Evolutionary conservation across 495 filamentous ascomycete species (phyloP), one percentile per base, ranked within the genome.

Genomic region (Viridothelium virens): DNA sequence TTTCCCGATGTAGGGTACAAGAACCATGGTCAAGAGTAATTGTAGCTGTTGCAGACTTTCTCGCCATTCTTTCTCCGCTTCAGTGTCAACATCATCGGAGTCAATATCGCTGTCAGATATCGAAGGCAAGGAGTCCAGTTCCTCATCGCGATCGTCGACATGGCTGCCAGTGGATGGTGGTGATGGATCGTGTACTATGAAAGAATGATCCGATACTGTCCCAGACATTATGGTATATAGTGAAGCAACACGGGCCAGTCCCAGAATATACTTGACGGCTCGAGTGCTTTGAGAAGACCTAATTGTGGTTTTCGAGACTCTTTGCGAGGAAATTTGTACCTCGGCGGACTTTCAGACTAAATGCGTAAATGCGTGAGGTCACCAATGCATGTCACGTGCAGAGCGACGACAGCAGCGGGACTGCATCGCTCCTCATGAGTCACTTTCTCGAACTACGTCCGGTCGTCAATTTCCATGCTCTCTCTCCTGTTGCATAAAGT

Each of bases 1-100:
- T 75, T 96, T 97, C 31, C 94, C 94, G 63, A 91, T 77, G 74
- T 93, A 96, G 18, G 94, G 94, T 46, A 97, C 88, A 70, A 96
- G 73, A 18, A 97, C 89, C 91, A 98, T 95, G 7, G 87, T 93
- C 73, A 97, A 74, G 56, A 98, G 79, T 62, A 98, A 79, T 81
- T 98, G 91, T 59, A 97, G 77, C 77, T 98, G 94, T 78, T 96
- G 89, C 69, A 98, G 77, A 70, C 88, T 92, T 72, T 91, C 91
- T 69, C 90, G 87, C 94, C 94, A 98, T 76, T 98, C 92, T 25
- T 81, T 83, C 75, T 98, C 93, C 18, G 94, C 94, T 69, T 83
- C 82, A 31, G 74, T 74, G 31, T 72, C 71, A 38, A 72, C 70
- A 34, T 81, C 79, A 61, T 77, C 73, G 37, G 74, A 80, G 68